These are phyloP conservation scores for Phaeosphaeriaceae sp. DNA, from an alignment of 2,329 filamentous ascomycete species.

Conservation along the genomic window DNA sequence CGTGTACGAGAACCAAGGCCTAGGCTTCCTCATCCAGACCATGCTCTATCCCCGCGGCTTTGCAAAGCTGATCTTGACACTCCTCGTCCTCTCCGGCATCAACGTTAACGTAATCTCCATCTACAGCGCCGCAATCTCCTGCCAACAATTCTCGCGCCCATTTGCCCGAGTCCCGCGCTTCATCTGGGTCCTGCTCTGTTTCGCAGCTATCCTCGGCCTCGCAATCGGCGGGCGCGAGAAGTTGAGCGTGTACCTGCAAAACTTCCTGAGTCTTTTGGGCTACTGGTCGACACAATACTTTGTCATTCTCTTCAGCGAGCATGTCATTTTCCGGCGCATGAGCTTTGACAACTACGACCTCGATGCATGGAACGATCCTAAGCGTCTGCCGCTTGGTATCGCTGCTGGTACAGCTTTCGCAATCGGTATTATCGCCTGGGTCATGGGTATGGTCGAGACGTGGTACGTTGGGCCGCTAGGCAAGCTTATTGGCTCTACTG, in stretches of 20 bases:
- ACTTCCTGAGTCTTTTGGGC: slow-evolving; percentile 55
- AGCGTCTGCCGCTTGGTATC: slow-evolving; percentile 51
- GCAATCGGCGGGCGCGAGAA: slow-evolving; percentile 53
- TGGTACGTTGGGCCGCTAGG: slow-evolving; percentile 58
- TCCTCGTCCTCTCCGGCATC: slow-evolving; percentile 54
- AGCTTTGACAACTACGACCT: slow-evolving; percentile 54
- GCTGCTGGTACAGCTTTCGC: slow-evolving; percentile 50
- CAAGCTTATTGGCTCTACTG: slow-evolving; percentile 30
- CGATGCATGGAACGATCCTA: slow-evolving; percentile 55
- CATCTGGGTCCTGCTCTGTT: slow-evolving; percentile 55
- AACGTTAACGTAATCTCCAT: slow-evolving; percentile 57
- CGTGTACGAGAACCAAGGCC: slow-evolving; percentile 52
- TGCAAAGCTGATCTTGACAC: slow-evolving; percentile 56
- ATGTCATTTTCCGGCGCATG: slow-evolving; percentile 60
- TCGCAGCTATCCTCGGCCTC: slow-evolving; percentile 52
- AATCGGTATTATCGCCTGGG: slow-evolving; percentile 53
- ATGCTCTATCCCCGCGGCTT: slow-evolving; percentile 56
- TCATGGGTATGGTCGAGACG: slow-evolving; percentile 66
- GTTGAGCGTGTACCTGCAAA: slow-evolving; percentile 52
- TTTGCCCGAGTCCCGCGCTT: slow-evolving; percentile 61
- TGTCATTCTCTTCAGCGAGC: slow-evolving; percentile 55
- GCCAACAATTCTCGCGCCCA: slow-evolving; percentile 57
- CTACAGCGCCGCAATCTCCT: slow-evolving; percentile 58
- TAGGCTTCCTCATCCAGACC: slow-evolving; percentile 57
- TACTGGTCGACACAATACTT: slow-evolving; percentile 58